Percentiles rank a stretch among this genome's conserved stretches.
phyloP scores from a whole-genome alignment of 192 early-diverging fungal species.

The Coemansia sp. region DNA sequence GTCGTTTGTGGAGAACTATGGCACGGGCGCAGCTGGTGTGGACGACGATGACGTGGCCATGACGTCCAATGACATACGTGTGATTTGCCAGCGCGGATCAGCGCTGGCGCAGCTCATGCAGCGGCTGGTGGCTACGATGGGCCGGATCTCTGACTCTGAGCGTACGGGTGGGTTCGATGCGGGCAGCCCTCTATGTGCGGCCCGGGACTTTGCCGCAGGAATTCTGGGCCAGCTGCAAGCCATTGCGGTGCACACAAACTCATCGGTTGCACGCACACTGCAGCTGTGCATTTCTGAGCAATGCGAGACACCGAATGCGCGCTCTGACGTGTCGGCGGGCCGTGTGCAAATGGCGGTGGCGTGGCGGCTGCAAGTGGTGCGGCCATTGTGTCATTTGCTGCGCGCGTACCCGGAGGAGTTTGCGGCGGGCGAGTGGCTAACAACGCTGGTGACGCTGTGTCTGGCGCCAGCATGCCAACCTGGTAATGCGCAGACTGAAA shows the following conservation, averaged over 20 bases:
- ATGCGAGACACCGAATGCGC: too few species aligned
- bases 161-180: slow-evolving; percentile 3
- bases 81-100: slow-evolving; percentile 5
- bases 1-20: background rate
- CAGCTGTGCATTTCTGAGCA: slow-evolving; percentile 11
- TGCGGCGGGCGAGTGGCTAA: slow-evolving; percentile 44
- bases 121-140: slow-evolving; percentile 22
- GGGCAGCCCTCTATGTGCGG: slow-evolving; percentile 1
- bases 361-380: slow-evolving; percentile 35
- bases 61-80: background rate
- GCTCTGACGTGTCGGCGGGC: background rate
- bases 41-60: background rate
- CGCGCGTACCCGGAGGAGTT: slow-evolving; percentile 49
- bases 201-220: slow-evolving; percentile 28
- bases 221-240: slow-evolving; percentile 42
- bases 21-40: background rate
- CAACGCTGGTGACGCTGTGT: slow-evolving; percentile 36
- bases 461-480: slow-evolving; percentile 27
- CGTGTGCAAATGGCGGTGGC: slow-evolving; percentile 17
- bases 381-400: slow-evolving; percentile 33
- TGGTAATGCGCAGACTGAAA: background rate
- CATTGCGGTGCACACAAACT: slow-evolving; percentile 20
- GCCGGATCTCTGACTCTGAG: background rate
- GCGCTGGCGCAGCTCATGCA: slow-evolving; percentile 26
- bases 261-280: slow-evolving; percentile 12